A percentile compares a stretch with the other conserved stretches of the same genome.
Conservation (phyloP, 2,329 filamentous ascomycete genomes). For the Aspergillus sp. region DNA sequence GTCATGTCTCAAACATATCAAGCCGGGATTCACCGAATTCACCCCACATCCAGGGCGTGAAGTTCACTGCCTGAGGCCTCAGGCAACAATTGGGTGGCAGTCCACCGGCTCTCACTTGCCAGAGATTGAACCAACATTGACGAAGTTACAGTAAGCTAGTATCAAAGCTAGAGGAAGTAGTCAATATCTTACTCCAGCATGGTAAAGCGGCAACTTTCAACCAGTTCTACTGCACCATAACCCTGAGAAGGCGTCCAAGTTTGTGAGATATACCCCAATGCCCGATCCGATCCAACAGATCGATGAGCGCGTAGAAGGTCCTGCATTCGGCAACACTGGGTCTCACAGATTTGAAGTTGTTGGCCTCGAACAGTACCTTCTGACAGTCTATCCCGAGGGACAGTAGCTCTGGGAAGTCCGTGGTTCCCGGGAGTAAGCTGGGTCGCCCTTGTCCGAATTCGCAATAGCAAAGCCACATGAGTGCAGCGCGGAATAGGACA, state of each 20-base stretch:
- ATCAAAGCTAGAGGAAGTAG: no score
- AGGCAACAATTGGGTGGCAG: no score
- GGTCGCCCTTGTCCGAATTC: not conserved
- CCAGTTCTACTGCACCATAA: no score
- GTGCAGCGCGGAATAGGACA: slow-evolving; percentile 20
- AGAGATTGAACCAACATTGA: no score
- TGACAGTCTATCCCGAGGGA: not conserved
- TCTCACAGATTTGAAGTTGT: not conserved
- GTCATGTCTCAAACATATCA: no score
- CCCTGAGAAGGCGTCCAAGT: not conserved
- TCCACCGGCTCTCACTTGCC: no score
- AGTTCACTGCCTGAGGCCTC: no score
- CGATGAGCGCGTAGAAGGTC: not conserved
- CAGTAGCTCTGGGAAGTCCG: not conserved
- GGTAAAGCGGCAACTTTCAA: no score
- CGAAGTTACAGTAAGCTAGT: no score
- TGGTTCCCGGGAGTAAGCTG: not conserved
- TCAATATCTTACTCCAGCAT: no score
- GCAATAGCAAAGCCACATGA: slow-evolving; percentile 24
- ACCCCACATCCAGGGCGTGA: no score
- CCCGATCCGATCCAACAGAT: not conserved
- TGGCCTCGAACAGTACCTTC: not conserved
- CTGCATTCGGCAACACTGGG: not conserved
- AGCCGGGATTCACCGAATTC: no score
- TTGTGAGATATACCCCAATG: slow-evolving; percentile 2